Base-by-base conservation (phyloP, 2,329 filamentous ascomycete genomes). In the Alternaria consortialis region DNA sequence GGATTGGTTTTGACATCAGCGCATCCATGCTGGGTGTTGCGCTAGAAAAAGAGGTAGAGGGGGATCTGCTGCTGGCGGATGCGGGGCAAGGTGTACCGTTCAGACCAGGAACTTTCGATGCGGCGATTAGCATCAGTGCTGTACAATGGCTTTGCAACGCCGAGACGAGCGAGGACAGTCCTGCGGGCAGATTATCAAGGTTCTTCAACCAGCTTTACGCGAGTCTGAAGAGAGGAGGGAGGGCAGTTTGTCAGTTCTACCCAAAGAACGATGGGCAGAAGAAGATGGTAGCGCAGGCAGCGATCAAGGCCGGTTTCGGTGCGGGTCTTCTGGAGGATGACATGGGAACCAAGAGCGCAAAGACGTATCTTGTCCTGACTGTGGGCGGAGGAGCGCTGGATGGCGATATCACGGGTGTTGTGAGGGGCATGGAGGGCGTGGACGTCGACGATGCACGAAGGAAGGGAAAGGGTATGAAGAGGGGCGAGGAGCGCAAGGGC, bases 91-190 rank as follows among this genome's bases (percentile, higher is more conserved):
- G 95, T 1, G 88, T 99, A 0, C 95, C 95, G 0, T 99, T 99
- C 78, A 89, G 95, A 15, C 88, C 95, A 0, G 95, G 95, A 32
- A 88, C 90, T 0, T 99, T 99, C 75, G 95, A 99, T 77, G 95
- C 94, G 0, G 95, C 95, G 23, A 93, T 99, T 71, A 93, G 90
- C 74, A 98, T 99, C 76, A 93, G 89, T 69, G 95, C 95, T 0
- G 91, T 99, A n/a, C 95, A 99, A 80, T 99, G 95, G 95, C 85
- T 99, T 31, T 99, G 95, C 80, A 98, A 97, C 79, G 95, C 94
- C 40, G 95, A 98, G 79, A 91, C 87, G 61, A 92, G 88, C 74
- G 93, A 96, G 51, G 94, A 95, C 0, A 91, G 87, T 1, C 91
- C 93, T 1, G 87, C 91, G 29, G 92, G 91, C 0, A 84, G 95